These are phyloP conservation scores for Starmerella geochares DNA, from an alignment of 805 yeast species.

Conservation along the genomic window DNA sequence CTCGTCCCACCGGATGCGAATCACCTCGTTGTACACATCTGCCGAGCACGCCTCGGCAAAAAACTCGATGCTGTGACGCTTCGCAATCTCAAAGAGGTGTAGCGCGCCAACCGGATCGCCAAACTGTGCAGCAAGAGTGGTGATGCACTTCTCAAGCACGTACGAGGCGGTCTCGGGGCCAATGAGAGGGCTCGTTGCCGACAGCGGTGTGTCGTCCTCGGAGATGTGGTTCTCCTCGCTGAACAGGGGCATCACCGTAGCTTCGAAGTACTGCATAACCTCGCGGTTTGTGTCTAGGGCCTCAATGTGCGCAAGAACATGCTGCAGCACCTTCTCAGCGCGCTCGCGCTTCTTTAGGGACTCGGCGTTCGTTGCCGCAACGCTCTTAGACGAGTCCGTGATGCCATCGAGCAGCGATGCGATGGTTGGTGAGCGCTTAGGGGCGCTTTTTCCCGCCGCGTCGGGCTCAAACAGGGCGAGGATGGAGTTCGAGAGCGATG, in stretches of 20 bases:
- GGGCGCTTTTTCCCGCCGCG: neutral
- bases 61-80: constrained; percentile 31
- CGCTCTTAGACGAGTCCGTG: neutral
- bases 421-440: neutral
- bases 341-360: constrained; percentile 4
- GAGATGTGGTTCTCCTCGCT: neutral
- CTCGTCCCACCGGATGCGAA: constrained; percentile 34
- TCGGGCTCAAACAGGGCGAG: constrained; percentile 14
- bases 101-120: constrained; percentile 32
- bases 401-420: constrained; percentile 16
- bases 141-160: constrained; percentile 16
- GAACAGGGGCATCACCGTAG: constrained; percentile 21
- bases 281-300: constrained; percentile 24
- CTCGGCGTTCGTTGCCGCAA: neutral
- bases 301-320: constrained; percentile 24
- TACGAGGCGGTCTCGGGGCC: constrained; percentile 15
- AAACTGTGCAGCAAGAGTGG: constrained; percentile 22
- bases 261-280: constrained; percentile 24
- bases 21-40: constrained; percentile 34
- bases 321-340: neutral
- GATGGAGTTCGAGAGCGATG: constrained; percentile 17
- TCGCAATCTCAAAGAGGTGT: constrained; percentile 32
- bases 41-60: constrained; percentile 35
- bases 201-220: neutral
- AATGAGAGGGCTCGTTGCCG: constrained; percentile 5